These are phyloP conservation scores for Forsythia suspensa DNA, from an alignment of 257 asterid species.

Conservation along the genomic window DNA sequence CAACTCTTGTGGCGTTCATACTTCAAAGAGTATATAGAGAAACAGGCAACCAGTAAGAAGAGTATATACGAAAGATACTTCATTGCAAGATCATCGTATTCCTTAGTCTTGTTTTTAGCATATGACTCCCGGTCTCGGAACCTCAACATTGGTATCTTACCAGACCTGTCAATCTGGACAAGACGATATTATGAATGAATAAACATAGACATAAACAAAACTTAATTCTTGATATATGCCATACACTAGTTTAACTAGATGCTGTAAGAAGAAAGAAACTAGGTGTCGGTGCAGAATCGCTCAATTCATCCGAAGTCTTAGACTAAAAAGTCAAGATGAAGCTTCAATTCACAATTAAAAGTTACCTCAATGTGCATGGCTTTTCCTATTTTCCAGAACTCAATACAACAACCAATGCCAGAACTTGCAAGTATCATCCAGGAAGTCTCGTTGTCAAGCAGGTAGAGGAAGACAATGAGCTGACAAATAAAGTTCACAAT, in stretches of 20 bases:
- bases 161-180: slow-evolving; percentile 84
- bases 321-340: neutral
- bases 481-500: slow-evolving; percentile 89
- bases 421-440: slow-evolving; percentile 99
- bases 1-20: slow-evolving; percentile 97
- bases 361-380: slow-evolving; percentile 98
- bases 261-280: neutral
- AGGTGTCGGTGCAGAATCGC: neutral
- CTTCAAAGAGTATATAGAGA: slow-evolving; percentile 80
- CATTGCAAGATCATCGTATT: slow-evolving; percentile 96
- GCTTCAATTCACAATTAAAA: slow-evolving; percentile 7
- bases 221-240: neutral
- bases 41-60: slow-evolving; percentile 74
- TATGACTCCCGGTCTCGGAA: slow-evolving; percentile 97
- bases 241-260: neutral
- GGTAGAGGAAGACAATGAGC: slow-evolving; percentile 84
- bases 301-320: neutral
- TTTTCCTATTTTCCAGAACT: slow-evolving; percentile 99
- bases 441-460: slow-evolving; percentile 96
- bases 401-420: slow-evolving; percentile 97
- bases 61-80: slow-evolving; percentile 92
- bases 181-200: neutral
- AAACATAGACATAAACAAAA: neutral
- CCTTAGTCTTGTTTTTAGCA: slow-evolving; percentile 95
- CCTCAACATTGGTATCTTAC: slow-evolving; percentile 85